Conservation (phyloP, 164 flowering plant genomes). For the Litsea cubeba region DNA sequence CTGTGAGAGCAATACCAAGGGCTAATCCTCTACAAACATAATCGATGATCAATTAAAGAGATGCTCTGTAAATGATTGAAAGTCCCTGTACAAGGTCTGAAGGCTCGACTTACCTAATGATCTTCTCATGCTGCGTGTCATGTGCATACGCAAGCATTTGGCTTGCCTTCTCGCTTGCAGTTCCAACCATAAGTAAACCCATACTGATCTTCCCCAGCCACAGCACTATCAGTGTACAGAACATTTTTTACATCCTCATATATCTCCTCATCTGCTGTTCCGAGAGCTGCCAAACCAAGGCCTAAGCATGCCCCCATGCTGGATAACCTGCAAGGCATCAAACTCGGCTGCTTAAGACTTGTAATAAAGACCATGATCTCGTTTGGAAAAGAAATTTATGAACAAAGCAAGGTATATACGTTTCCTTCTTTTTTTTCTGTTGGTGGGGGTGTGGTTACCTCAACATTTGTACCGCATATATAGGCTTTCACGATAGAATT, state of each 20-base stretch:
- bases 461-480: constrained; percentile 75
- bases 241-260: constrained; percentile 80
- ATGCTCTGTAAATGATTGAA: no score
- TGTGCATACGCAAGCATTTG: constrained; percentile 97
- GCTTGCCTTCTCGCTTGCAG: constrained; percentile 83
- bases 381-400: not conserved
- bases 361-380: not conserved
- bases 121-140: constrained; percentile 94
- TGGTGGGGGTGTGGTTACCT: constrained; percentile 33
- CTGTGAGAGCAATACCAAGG: constrained; percentile 89
- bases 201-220: constrained; percentile 93
- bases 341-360: not conserved
- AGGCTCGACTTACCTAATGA: constrained; percentile 53
- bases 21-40: constrained; percentile 62
- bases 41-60: not conserved
- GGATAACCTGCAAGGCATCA: constrained; percentile 61
- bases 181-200: constrained; percentile 94
- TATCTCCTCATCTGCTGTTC: constrained; percentile 91
- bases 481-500: constrained; percentile 81
- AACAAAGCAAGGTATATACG: not conserved
- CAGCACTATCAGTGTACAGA: constrained; percentile 88
- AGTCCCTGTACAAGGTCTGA: not conserved
- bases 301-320: constrained; percentile 94
- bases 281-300: constrained; percentile 86
- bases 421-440: constrained; percentile 23